Conservation (phyloP, 2,329 filamentous ascomycete genomes). For the Fusarium bulbicola region DNA sequence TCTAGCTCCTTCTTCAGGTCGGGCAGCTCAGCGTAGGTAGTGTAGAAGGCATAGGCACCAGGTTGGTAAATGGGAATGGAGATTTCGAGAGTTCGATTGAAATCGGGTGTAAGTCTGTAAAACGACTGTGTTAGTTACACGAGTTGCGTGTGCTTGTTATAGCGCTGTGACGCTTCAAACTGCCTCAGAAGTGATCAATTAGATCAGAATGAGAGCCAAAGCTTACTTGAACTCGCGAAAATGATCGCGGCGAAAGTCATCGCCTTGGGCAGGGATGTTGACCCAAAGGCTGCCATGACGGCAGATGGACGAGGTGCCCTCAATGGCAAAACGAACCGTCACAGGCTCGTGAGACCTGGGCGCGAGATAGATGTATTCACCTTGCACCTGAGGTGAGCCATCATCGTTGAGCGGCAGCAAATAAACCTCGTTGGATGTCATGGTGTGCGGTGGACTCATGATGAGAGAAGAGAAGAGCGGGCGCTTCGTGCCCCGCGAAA, state of each 20-base stretch:
- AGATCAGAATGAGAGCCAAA: background rate
- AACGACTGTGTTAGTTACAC: constrained; percentile 19
- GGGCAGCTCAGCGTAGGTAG: constrained; percentile 88
- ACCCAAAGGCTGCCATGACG: constrained; percentile 95
- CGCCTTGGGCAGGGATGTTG: constrained; percentile 84
- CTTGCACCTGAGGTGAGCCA: constrained; percentile 88
- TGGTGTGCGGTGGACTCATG: constrained; percentile 67
- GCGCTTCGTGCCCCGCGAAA: constrained; percentile 43
- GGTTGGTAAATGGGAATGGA: constrained; percentile 84
- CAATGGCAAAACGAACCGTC: constrained; percentile 85
- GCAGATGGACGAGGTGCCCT: constrained; percentile 95
- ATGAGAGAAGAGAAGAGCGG: constrained; percentile 45
- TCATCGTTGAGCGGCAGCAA: constrained; percentile 90
- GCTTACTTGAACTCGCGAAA: constrained; percentile 91
- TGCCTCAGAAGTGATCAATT: constrained; percentile 4
- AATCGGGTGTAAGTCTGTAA: constrained; percentile 83
- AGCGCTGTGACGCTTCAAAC: background rate
- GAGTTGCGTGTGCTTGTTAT: background rate
- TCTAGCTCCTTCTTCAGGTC: constrained; percentile 56
- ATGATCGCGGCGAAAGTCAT: constrained; percentile 77
- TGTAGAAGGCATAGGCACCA: constrained; percentile 94
- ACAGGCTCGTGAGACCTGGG: constrained; percentile 78
- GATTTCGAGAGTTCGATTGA: constrained; percentile 90
- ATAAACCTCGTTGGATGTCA: constrained; percentile 79
- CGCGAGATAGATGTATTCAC: constrained; percentile 91